Base-by-base conservation (phyloP, 495 filamentous ascomycete genomes). In the Chaetomidium leptoderma region DNA sequence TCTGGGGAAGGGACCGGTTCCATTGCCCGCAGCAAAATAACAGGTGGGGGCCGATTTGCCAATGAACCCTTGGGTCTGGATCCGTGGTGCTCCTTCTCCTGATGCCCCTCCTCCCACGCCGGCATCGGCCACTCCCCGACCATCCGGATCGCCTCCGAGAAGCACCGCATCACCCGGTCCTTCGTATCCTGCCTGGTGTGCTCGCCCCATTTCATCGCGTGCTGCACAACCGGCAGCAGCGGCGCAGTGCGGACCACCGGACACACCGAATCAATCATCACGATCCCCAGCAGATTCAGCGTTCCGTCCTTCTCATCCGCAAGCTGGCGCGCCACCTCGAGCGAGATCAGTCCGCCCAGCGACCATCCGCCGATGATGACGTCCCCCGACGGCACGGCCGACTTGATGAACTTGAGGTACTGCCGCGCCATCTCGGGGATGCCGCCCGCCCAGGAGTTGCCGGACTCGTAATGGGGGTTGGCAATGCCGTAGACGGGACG, bases 241-340 rank as follows among this genome's bases (percentile, higher is more conserved):
- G 57, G 47, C 5, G 17, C 35, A 0, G 21, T 43, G 1, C 30
- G 23, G 9, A 10, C 29, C 39, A 63, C 37, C 5, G 75, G 70
- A 45, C 65, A 76, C 13, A 77, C 55, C 32, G 63, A 71, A 51
- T 79, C 77, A n/a, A 79, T 64, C 64, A 77, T 72, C 48, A 79
- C 43, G 29, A 79, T 72, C 5, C 77, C 77, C 0, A 74, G 1
- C 2, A 79, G 53, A 0, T 53, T 59, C 14, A 76, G 43, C 13
- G 2, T 11, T 11, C 27, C 5, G 2, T 26, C 21, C 17, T 23
- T n/a, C 45, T 64, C 61, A 4, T 65, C 42, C 0, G 66, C 70
- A 16, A 77, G 53, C 51, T 70, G 64, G 2, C 64, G 62, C 13
- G 76, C 70, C 11, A 77, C 57, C 60, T 76, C 75, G 5, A 79